A percentile compares a stretch with the other conserved stretches of the same genome.
These are phyloP conservation scores for Globisporangium acanthophoron DNA, from an alignment of 352 stramenopile genomes.

Conservation along the genomic window DNA sequence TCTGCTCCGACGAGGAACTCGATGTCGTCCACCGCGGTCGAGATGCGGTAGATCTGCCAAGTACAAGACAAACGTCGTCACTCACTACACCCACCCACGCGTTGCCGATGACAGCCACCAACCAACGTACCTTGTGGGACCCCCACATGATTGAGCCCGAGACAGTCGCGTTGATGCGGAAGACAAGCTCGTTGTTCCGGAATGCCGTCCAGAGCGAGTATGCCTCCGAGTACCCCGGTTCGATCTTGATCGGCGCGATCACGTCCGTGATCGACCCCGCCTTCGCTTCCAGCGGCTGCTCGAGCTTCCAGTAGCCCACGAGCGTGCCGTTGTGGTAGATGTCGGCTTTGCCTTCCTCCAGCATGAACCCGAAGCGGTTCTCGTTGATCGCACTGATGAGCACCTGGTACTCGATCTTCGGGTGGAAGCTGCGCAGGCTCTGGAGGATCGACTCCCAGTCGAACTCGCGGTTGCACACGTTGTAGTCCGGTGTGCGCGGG, in stretches of 20 bases:
- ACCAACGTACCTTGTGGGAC: slow-evolving; percentile 52
- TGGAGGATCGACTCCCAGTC: slow-evolving; percentile 85
- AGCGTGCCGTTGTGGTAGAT: slow-evolving; percentile 77
- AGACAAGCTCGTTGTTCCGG: slow-evolving; percentile 66
- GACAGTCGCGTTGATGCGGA: slow-evolving; percentile 77
- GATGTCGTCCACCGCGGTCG: slow-evolving; percentile 67
- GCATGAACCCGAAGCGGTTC: slow-evolving; percentile 82
- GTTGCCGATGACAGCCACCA: neutral
- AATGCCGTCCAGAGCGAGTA: slow-evolving; percentile 68
- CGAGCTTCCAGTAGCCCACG: slow-evolving; percentile 69
- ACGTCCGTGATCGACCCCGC: slow-evolving; percentile 76
- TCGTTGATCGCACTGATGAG: slow-evolving; percentile 86
- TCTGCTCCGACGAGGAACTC: slow-evolving; percentile 85
- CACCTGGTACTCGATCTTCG: slow-evolving; percentile 83
- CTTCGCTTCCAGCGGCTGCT: slow-evolving; percentile 54
- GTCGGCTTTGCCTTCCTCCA: slow-evolving; percentile 65
- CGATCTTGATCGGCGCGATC: slow-evolving; percentile 68
- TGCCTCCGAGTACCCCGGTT: slow-evolving; percentile 56
- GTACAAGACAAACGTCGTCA: neutral
- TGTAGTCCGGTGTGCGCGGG: slow-evolving; percentile 83
- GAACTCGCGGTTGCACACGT: slow-evolving; percentile 87
- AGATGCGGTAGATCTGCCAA: slow-evolving; percentile 69
- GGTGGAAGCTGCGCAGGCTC: slow-evolving; percentile 63
- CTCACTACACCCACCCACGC: neutral
- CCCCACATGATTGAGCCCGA: slow-evolving; percentile 81